Conservation (phyloP, 805 yeast genomes). For the Myxozyma neglecta region DNA sequence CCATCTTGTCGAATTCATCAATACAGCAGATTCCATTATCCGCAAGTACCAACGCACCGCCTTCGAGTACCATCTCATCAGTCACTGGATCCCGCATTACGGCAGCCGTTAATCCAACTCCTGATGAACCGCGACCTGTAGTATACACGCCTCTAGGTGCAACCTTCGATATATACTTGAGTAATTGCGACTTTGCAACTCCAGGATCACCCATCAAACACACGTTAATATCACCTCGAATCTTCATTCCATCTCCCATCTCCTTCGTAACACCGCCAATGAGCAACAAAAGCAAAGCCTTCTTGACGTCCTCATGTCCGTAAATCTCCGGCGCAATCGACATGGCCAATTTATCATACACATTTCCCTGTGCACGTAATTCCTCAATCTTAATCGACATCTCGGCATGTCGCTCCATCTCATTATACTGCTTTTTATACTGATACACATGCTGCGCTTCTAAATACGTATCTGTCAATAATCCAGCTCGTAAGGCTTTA, state of each 20-base stretch:
- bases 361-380: constrained; percentile 61
- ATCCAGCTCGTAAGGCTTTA: constrained; percentile 87
- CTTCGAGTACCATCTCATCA: constrained; percentile 96
- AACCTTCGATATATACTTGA: constrained; percentile 85
- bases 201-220: constrained; percentile 99
- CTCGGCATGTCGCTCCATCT: constrained; percentile 57
- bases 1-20: constrained; percentile 99
- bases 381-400: constrained; percentile 56
- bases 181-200: constrained; percentile 95
- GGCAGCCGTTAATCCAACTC: constrained; percentile 98
- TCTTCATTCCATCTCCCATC: constrained; percentile 94
- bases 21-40: constrained; percentile 98
- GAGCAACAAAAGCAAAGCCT: constrained; percentile 76
- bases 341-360: constrained; percentile 74
- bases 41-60: constrained; percentile 95
- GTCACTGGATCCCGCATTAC: constrained; percentile 99
- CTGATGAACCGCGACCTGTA: constrained; percentile 98
- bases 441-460: constrained; percentile 84
- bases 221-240: constrained; percentile 94
- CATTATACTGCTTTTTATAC: constrained; percentile 84
- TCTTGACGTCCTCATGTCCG: constrained; percentile 92
- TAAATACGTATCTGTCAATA: constrained; percentile 88
- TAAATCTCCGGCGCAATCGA: constrained; percentile 97
- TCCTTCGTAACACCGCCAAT: constrained; percentile 96
- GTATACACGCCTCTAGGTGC: constrained; percentile 97